A percentile compares a stretch with the other conserved stretches of the same genome.
Conservation (phyloP, 768 basidiomycete genomes). For the Suillus ampliporus region DNA sequence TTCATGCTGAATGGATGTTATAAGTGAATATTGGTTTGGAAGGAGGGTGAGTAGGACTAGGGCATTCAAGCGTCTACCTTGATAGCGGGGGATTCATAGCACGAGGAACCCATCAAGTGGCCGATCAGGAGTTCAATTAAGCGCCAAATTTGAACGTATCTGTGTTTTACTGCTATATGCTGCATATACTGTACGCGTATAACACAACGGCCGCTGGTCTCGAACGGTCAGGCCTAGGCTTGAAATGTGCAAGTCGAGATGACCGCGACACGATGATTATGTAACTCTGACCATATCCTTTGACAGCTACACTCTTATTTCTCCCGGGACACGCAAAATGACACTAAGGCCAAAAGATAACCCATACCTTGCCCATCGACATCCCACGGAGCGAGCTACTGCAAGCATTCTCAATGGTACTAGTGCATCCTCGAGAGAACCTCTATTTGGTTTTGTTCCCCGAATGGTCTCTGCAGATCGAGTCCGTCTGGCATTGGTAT, state of each 20-base stretch:
- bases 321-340: neutral
- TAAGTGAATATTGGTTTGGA: neutral
- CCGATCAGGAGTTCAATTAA: too few relatives aligned
- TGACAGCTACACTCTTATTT: neutral
- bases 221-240: neutral
- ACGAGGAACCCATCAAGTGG: neutral
- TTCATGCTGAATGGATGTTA: neutral
- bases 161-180: neutral
- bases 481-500: conserved; percentile 73
- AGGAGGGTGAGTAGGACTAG: neutral
- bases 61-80: too few relatives aligned
- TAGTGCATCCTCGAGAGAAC: conserved; percentile 48
- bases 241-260: too few relatives aligned
- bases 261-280: conserved; percentile 2
- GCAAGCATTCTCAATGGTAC: conserved; percentile 9
- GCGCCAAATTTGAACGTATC: neutral
- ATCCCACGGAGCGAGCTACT: conserved; percentile 20
- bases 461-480: conserved; percentile 69
- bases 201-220: neutral
- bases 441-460: conserved; percentile 76
- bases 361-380: conserved; percentile 58
- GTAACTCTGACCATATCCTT: neutral
- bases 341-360: conserved; percentile 41
- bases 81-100: too few relatives aligned
- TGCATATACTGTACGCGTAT: too few relatives aligned